phyloP scores from a whole-genome alignment of 2,329 filamentous ascomycete species.

The Ascochyta koolunga region DNA sequence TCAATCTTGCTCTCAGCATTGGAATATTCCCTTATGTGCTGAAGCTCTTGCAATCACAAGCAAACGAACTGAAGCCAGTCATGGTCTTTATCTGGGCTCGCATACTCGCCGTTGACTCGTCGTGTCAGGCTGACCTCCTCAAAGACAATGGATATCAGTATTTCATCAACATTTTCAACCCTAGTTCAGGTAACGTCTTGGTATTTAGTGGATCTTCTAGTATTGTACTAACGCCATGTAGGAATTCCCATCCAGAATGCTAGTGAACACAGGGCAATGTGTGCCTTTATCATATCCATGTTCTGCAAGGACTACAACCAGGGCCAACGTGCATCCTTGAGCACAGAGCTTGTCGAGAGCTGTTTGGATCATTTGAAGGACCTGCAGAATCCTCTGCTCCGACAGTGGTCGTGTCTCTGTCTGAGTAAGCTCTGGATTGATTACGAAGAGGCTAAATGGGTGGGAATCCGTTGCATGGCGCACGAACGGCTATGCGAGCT shows the following conservation, averaged over 20 bases:
- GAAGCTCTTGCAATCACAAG: conserved; percentile 93
- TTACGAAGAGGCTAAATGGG: conserved; percentile 91
- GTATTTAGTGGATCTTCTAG: not conserved
- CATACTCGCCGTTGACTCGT: conserved; percentile 91
- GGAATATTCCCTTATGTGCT: conserved; percentile 99
- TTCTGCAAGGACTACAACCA: conserved; percentile 95
- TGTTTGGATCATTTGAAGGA: conserved; percentile 85
- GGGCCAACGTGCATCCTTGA: conserved; percentile 89
- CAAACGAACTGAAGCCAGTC: conserved; percentile 91
- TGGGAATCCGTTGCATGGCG: conserved; percentile 87
- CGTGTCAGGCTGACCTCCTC: conserved; percentile 89
- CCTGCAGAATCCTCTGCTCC: conserved; percentile 82
- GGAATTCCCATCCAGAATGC: conserved; percentile 83
- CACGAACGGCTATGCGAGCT: conserved; percentile 81
- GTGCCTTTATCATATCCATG: conserved; percentile 95
- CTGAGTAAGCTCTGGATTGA: conserved; percentile 94
- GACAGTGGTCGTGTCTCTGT: conserved; percentile 95
- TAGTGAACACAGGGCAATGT: conserved; percentile 98
- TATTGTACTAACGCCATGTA: conserved; percentile 20
- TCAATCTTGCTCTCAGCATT: conserved; percentile 96
- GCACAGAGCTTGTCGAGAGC: conserved; percentile 86
- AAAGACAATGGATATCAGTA: conserved; percentile 98
- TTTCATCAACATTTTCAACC: conserved; percentile 91
- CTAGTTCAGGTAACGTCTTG: conserved; percentile 62
- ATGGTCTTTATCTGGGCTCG: conserved; percentile 99